These are phyloP conservation scores for Malus hybrid DNA, from an alignment of 331 rosid species.

Conservation along the genomic window DNA sequence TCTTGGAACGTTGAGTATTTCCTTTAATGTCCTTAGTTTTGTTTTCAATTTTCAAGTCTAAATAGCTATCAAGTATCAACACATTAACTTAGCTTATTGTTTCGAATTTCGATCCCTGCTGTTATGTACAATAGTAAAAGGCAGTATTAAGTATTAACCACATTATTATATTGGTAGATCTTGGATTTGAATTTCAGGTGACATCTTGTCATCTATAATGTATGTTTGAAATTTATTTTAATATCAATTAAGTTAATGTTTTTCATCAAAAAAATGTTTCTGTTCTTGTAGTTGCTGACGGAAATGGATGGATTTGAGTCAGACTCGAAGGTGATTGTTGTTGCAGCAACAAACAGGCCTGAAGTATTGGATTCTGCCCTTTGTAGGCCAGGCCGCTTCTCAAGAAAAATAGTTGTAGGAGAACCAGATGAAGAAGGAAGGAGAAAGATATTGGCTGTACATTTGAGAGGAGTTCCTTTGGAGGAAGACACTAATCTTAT, in stretches of 20 bases:
- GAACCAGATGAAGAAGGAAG: conserved; percentile 96
- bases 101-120: neutral
- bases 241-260: neutral
- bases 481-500: conserved; percentile 65
- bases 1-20: neutral
- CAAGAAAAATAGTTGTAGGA: conserved; percentile 84
- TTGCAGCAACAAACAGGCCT: conserved; percentile 94
- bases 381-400: conserved; percentile 96
- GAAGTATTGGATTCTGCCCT: conserved; percentile 91
- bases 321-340: conserved; percentile 71
- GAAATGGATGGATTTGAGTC: conserved; percentile 99
- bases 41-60: neutral
- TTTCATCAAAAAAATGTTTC: neutral
- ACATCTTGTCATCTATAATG: neutral
- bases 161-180: neutral
- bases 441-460: conserved; percentile 85
- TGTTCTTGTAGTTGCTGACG: conserved; percentile 63
- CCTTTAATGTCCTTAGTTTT: neutral
- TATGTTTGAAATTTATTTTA: neutral
- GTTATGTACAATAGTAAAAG: neutral
- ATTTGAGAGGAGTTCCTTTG: conserved; percentile 88
- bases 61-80: neutral
- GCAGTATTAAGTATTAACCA: neutral
- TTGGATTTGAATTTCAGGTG: neutral
- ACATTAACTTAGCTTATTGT: conserved; percentile 1